These are phyloP conservation scores for Yamadazyma buinensis DNA, from an alignment of 1,139 yeast genomes.

Conservation along the genomic window DNA sequence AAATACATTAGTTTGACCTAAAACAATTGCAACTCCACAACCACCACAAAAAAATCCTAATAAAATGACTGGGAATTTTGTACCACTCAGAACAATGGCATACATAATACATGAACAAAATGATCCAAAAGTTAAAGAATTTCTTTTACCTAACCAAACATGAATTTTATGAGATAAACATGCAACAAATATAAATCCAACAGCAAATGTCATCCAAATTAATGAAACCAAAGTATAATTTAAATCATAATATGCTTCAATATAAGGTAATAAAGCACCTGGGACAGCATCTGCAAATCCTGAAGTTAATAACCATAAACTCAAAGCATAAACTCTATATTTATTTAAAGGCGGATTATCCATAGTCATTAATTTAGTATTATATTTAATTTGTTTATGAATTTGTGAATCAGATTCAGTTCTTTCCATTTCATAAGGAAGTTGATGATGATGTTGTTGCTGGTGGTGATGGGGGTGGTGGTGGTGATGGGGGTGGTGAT, in stretches of 20 bases:
- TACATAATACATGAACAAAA: constrained; percentile 32
- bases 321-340: constrained; percentile 37
- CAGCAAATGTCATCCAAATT: constrained; percentile 44
- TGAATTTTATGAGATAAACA: constrained; percentile 36
- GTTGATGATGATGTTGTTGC: too few species aligned
- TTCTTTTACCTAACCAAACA: constrained; percentile 36
- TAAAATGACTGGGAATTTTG: constrained; percentile 39
- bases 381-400: background rate
- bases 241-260: constrained; percentile 34
- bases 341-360: constrained; percentile 41
- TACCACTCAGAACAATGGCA: constrained; percentile 34
- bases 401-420: background rate
- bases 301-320: constrained; percentile 34
- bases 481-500: too few species aligned
- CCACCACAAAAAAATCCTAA: constrained; percentile 59
- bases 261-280: constrained; percentile 44
- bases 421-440: background rate
- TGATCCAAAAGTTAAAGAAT: constrained; percentile 35
- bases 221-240: constrained; percentile 39
- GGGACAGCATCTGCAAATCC: constrained; percentile 46
- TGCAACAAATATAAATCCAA: constrained; percentile 41
- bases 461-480: too few species aligned
- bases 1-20: constrained; percentile 57
- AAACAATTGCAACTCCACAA: constrained; percentile 50
- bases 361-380: constrained; percentile 15